Percentiles rank a stretch among this genome's conserved stretches.
These are phyloP conservation scores for Thelonectria olida DNA, from an alignment of 2,329 filamentous ascomycete genomes.

Conservation along the genomic window DNA sequence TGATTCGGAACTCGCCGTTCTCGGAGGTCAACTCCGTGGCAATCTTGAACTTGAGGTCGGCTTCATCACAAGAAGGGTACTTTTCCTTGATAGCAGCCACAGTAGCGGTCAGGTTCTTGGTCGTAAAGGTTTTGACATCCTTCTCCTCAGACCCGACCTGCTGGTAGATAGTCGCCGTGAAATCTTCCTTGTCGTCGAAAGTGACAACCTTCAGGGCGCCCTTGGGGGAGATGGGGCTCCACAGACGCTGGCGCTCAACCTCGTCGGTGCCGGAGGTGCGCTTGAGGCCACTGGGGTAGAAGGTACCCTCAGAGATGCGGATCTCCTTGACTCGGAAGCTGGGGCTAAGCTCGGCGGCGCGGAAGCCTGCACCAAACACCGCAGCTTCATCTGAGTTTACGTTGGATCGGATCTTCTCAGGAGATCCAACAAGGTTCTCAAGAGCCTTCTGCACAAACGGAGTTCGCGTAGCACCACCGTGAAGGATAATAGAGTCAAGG, in stretches of 20 bases:
- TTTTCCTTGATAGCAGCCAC: slow-evolving; percentile 81
- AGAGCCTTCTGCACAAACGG: slow-evolving; percentile 94
- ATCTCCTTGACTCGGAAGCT: slow-evolving; percentile 99
- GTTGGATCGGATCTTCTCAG: slow-evolving; percentile 87
- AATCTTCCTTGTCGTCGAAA: slow-evolving; percentile 84
- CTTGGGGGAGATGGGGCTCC: slow-evolving; percentile 78
- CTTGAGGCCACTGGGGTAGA: slow-evolving; percentile 78
- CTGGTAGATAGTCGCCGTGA: slow-evolving; percentile 83
- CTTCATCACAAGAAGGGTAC: slow-evolving; percentile 75
- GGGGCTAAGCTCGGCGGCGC: slow-evolving; percentile 89
- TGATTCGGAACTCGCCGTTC: slow-evolving; percentile 82
- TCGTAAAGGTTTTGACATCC: slow-evolving; percentile 73
- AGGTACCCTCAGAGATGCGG: slow-evolving; percentile 77
- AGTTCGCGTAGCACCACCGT: slow-evolving; percentile 89
- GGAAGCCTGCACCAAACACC: slow-evolving; percentile 95
- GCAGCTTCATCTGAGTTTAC: slow-evolving; percentile 98
- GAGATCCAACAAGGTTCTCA: slow-evolving; percentile 75
- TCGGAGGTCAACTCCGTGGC: slow-evolving; percentile 75
- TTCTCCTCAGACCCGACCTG: slow-evolving; percentile 67
- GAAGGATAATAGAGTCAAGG: slow-evolving; percentile 89
- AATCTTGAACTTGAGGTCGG: slow-evolving; percentile 83
- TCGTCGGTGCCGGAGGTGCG: slow-evolving; percentile 77
- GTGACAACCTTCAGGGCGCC: slow-evolving; percentile 85
- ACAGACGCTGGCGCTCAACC: slow-evolving; percentile 81
- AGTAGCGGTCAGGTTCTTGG: slow-evolving; percentile 86